Conservation (phyloP, 768 basidiomycete species). For the Daedaleopsis sinensis region DNA sequence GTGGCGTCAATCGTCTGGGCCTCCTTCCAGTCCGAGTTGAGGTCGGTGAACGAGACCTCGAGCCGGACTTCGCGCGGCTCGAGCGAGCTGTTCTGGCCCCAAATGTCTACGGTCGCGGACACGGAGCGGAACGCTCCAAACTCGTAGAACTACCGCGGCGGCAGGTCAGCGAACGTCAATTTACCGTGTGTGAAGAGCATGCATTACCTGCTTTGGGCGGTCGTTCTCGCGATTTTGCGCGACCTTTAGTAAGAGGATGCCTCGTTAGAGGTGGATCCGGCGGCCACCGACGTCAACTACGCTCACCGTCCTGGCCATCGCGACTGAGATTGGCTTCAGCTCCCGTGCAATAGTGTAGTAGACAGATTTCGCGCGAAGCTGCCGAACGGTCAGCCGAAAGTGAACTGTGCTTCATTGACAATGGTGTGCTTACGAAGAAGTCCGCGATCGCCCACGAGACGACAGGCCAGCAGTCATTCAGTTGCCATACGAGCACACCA, state of each 20-base stretch:
- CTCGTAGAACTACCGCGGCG: slow-evolving; percentile 35
- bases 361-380: slow-evolving; percentile 54
- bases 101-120: slow-evolving; percentile 70
- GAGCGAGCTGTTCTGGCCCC: slow-evolving; percentile 83
- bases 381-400: background rate
- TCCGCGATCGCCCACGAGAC: slow-evolving; percentile 93
- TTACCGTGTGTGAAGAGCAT: background rate
- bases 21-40: slow-evolving; percentile 44
- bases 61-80: slow-evolving; percentile 56
- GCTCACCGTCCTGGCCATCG: slow-evolving; percentile 38
- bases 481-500: slow-evolving; percentile 90
- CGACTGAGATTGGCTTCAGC: slow-evolving; percentile 42
- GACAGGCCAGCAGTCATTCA: slow-evolving; percentile 92
- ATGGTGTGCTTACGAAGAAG: slow-evolving; percentile 56
- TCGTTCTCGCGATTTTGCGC: slow-evolving; percentile 32
- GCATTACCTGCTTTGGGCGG: slow-evolving; percentile 35
- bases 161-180: background rate
- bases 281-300: background rate
- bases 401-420: background rate
- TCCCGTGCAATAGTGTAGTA: slow-evolving; percentile 49
- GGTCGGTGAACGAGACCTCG: slow-evolving; percentile 62
- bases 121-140: slow-evolving; percentile 64
- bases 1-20: slow-evolving; percentile 19
- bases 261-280: background rate
- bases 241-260: background rate